Percentiles rank a stretch among this genome's conserved stretches.
Evolutionary conservation across 768 basidiomycete genomes (phyloP).

Genomic region (Leccinum olivaceopallidum): DNA sequence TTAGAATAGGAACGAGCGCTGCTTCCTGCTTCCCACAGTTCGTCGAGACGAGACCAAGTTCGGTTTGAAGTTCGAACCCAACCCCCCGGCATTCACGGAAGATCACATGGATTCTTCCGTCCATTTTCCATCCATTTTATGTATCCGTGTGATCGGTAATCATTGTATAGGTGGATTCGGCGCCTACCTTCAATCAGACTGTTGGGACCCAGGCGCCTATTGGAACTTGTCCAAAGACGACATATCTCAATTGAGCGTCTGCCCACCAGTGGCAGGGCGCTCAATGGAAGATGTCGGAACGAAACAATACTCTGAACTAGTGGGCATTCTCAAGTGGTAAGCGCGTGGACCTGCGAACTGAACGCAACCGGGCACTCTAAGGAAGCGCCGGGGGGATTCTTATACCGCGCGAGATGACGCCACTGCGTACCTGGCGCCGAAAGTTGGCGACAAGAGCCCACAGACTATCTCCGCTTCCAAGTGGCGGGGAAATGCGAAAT

Average conservation of each 20-base stretch:
- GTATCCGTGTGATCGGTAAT: not conserved
- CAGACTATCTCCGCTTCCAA: not conserved
- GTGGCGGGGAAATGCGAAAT: not conserved
- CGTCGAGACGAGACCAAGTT: not conserved
- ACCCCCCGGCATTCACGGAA: not conserved
- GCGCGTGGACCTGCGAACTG: too few relatives aligned
- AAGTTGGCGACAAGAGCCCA: not conserved
- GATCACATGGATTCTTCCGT: not conserved
- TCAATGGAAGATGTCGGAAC: not conserved
- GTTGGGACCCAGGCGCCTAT: not conserved
- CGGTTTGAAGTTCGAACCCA: not conserved
- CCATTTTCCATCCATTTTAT: not conserved
- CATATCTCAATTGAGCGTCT: not conserved
- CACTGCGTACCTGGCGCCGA: not conserved
- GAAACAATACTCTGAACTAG: constrained; percentile 1
- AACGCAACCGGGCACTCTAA: too few relatives aligned
- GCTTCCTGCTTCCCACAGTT: not conserved
- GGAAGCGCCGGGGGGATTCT: not conserved
- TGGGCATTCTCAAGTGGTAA: too few relatives aligned
- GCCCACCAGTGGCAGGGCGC: not conserved
- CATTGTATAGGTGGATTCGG: not conserved
- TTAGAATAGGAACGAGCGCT: not conserved
- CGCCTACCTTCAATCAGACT: not conserved
- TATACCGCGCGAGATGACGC: not conserved
- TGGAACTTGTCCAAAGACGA: not conserved